Evolutionary conservation across 805 yeast species (phyloP).

Genomic region (Starmerella potacharoeniae): DNA sequence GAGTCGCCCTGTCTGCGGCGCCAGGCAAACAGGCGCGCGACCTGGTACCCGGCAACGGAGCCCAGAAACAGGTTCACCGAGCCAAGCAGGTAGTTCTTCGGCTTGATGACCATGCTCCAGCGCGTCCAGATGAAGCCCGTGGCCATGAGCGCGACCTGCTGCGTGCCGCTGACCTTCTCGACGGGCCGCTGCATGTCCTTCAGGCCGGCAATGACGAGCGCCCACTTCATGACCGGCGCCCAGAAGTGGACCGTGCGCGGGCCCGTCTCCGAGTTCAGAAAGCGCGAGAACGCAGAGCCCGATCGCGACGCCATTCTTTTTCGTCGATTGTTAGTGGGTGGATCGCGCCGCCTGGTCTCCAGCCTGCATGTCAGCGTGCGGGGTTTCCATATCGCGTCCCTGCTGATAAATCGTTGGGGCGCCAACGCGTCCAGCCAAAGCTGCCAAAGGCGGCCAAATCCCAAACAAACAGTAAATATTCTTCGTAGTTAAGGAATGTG

Average conservation of each 20-base stretch:
- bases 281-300: constrained; percentile 42
- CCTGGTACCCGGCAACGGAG: constrained; percentile 76
- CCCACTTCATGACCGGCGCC: constrained; percentile 62
- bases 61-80: constrained; percentile 91
- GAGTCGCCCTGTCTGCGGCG: constrained; percentile 57
- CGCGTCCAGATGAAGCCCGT: constrained; percentile 97
- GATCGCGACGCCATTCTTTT: constrained; percentile 16
- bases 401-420: not conserved
- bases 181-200: constrained; percentile 83
- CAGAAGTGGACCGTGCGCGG: constrained; percentile 97
- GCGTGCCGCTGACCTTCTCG: constrained; percentile 81
- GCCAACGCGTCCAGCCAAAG: no score
- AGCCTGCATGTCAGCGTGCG: not conserved
- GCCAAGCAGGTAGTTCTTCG: constrained; percentile 77
- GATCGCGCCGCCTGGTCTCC: not conserved
- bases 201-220: constrained; percentile 82
- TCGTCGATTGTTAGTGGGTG: not conserved
- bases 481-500: no score
- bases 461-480: no score
- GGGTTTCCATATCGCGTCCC: not conserved
- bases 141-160: constrained; percentile 71
- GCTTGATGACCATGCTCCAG: constrained; percentile 90
- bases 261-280: constrained; percentile 79
- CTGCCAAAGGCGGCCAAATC: no score
- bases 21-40: constrained; percentile 57